Evolutionary conservation across 768 basidiomycete species (phyloP).

Genomic region (Tricholoma flavovirens): DNA sequence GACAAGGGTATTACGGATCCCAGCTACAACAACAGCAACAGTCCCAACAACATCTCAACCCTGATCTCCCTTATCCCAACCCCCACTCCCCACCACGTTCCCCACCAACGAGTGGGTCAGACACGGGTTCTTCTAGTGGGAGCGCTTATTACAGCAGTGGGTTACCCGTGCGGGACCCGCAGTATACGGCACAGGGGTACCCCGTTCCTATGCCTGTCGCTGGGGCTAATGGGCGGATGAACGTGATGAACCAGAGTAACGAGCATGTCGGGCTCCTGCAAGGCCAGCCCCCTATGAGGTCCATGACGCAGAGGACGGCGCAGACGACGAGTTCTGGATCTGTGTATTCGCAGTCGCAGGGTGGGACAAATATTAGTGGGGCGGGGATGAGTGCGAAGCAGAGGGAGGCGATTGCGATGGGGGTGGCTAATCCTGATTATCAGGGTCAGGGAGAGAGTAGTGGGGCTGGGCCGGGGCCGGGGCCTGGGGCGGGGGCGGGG

Average conservation of each 20-base stretch:
- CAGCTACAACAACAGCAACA: not conserved
- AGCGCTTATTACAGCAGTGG: not conserved
- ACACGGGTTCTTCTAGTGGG: not conserved
- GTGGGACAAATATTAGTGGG: not conserved
- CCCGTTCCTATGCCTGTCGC: too few species aligned
- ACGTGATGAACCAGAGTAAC: too few species aligned
- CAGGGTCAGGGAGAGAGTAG: slow-evolving; percentile 2
- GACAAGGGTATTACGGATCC: not conserved
- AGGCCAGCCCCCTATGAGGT: not conserved
- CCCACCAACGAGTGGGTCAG: not conserved
- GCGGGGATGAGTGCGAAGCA: slow-evolving; percentile 16
- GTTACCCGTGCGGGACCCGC: not conserved
- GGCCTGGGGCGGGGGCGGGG: slow-evolving; percentile 4
- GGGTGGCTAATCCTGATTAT: slow-evolving; percentile 7
- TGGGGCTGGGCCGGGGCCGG: slow-evolving; percentile 16
- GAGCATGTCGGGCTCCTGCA: too few species aligned
- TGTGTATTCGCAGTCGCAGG: slow-evolving; percentile 1
- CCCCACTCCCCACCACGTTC: not conserved
- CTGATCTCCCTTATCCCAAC: not conserved
- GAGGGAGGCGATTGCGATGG: slow-evolving; percentile 17
- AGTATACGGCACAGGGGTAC: not conserved
- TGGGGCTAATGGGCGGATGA: not conserved
- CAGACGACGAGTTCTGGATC: not conserved
- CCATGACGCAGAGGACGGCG: not conserved
- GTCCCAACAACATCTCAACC: not conserved